These are phyloP conservation scores for Metschnikowia gelsemii DNA, from an alignment of 805 yeast genomes.

Conservation along the genomic window DNA sequence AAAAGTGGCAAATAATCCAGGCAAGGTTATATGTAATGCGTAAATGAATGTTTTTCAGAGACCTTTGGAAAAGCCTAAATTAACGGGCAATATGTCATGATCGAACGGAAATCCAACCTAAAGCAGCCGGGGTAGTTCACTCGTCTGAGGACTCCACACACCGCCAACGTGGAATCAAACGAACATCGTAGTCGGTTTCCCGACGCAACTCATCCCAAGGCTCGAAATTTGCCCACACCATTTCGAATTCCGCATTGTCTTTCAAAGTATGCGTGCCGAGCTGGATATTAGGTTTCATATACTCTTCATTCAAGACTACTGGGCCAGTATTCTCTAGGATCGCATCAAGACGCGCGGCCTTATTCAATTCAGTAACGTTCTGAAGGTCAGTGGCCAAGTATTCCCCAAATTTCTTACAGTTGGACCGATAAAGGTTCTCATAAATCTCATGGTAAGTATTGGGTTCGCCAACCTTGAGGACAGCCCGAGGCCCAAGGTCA, in stretches of 20 bases:
- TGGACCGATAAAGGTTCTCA: constrained; percentile 26
- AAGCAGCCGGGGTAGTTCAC: no score
- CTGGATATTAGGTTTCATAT: constrained; percentile 36
- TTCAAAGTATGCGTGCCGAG: constrained; percentile 38
- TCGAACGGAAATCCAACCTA: no score
- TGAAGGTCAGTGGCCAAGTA: constrained; percentile 28
- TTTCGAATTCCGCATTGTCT: constrained; percentile 43
- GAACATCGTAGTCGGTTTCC: constrained; percentile 40
- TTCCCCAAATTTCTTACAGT: constrained; percentile 20
- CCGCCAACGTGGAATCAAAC: constrained; percentile 35
- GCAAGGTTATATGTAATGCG: no score
- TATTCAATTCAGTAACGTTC: constrained; percentile 37
- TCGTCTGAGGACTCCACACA: constrained; percentile 5
- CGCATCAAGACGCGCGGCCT: constrained; percentile 34
- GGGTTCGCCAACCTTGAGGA: constrained; percentile 16
- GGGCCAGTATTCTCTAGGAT: constrained; percentile 34
- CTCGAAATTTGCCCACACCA: constrained; percentile 44
- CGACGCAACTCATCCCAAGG: constrained; percentile 46
- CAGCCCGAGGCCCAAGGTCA: constrained; percentile 18
- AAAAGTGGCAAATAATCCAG: no score
- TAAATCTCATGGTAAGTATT: constrained; percentile 29
- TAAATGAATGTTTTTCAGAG: no score
- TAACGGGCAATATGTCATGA: no score
- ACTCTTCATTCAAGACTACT: constrained; percentile 27
- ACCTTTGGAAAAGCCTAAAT: no score